These are phyloP conservation scores for Tilletiopsis washingtonensis DNA, from an alignment of 1,284 basidiomycete species.

Conservation along the genomic window DNA sequence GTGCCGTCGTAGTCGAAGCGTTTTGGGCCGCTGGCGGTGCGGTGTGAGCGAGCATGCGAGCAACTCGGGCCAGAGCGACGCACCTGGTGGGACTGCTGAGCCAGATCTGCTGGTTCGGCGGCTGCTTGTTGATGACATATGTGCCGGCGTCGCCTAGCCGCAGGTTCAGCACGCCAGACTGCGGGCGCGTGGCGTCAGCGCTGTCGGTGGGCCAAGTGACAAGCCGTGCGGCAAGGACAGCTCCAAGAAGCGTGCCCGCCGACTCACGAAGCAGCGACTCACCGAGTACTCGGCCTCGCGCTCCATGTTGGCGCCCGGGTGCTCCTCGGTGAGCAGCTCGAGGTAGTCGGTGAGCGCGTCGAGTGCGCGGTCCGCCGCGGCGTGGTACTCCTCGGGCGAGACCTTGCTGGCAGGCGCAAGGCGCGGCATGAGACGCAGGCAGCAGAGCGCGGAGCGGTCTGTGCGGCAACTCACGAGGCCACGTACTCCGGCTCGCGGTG, in stretches of 20 bases:
- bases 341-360: slow-evolving; percentile 68
- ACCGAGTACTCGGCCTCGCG: slow-evolving; percentile 94
- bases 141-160: slow-evolving; percentile 73
- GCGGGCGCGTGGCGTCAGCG: too few relatives aligned
- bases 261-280: too few relatives aligned
- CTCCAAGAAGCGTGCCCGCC: too few relatives aligned
- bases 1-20: slow-evolving; percentile 40
- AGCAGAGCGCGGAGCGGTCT: too few relatives aligned
- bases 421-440: too few relatives aligned
- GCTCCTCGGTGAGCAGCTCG: slow-evolving; percentile 66
- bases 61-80: neutral
- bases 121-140: slow-evolving; percentile 99
- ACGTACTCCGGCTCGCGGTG: too few relatives aligned
- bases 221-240: too few relatives aligned
- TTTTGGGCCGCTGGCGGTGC: slow-evolving; percentile 33
- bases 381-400: slow-evolving; percentile 65
- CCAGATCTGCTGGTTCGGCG: slow-evolving; percentile 98
- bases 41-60: neutral
- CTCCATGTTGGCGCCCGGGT: slow-evolving; percentile 50
- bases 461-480: too few relatives aligned
- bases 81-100: slow-evolving; percentile 66
- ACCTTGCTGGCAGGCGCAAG: slow-evolving; percentile 54
- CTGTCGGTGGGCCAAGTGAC: too few relatives aligned
- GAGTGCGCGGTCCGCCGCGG: slow-evolving; percentile 72
- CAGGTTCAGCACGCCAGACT: slow-evolving; percentile 86